Base-by-base conservation (phyloP, 2,329 filamentous ascomycete species). In the Proliferodiscus dingleyae region DNA sequence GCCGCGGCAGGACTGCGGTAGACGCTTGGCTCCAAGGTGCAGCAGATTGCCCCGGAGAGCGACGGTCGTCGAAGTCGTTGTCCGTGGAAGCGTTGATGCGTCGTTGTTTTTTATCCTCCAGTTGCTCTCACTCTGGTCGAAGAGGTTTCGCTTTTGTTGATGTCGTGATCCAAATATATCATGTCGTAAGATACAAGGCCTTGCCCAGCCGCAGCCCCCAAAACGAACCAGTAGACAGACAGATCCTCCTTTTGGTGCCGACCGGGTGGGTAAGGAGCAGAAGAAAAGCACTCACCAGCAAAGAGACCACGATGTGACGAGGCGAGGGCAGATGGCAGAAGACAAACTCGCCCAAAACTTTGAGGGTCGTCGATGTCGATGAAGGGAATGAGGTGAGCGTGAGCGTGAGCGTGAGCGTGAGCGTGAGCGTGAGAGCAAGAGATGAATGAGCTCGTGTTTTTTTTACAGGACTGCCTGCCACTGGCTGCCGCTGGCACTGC, bases 101-200 rank as follows among this genome's bases (percentile, higher is more conserved):
- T 18, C 15, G 37, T 22, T 18, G 15, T 9, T 37, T 21, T 6
- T 6, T 34, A 41, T 11, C 34, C 23, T 18, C 21, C 38, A 39
- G n/a, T n/a, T n/a, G n/a, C n/a, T n/a, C n/a, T n/a, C n/a, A n/a
- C n/a, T n/a, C n/a, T n/a, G n/a, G n/a, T n/a, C n/a, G n/a, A 47
- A 32, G 44, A 46, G 41, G 48, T 41, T 51, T 33, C 44, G 38
- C 37, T 38, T 43, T 46, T 51, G 49, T 52, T 52, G 49, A 52
- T 45, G 46, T 49, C 37, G 46, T 34, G 40, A 45, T 47, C 49
- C 49, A 52, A 52, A 52, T 52, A 47, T 52, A 52, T 46, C 38
- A n/a, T 21, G 43, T 52, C 49, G 46, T 38, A 10, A n/a, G 43
- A 19, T 30, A 10, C 37, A n/a, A 28, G 37, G 15, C 39, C 24